Evolutionary conservation across 2,329 filamentous ascomycete genomes (phyloP).

Genomic region (Fusarium temperatum): DNA sequence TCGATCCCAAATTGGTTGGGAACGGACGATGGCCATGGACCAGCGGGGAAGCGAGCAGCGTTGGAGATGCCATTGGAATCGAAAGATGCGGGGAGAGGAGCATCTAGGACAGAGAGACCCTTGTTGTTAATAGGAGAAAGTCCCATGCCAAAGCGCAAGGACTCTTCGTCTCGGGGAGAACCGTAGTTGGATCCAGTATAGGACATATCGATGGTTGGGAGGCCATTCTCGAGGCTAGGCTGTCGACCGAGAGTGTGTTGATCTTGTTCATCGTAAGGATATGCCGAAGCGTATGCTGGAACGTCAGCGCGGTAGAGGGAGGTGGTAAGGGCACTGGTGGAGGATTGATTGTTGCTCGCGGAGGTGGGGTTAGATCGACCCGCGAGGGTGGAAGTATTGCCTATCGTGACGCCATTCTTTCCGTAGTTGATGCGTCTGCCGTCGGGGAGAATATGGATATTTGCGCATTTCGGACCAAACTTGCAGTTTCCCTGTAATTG

Average conservation of each 20-base stretch:
- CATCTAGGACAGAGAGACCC: constrained; percentile 88
- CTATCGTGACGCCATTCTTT: constrained; percentile 74
- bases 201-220: constrained; percentile 68
- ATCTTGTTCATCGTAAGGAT: constrained; percentile 52
- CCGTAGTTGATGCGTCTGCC: constrained; percentile 88
- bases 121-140: constrained; percentile 79
- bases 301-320: constrained; percentile 58
- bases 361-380: constrained; percentile 67
- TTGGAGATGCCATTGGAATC: constrained; percentile 96
- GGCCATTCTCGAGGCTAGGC: constrained; percentile 63
- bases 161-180: constrained; percentile 78
- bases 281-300: constrained; percentile 51
- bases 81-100: constrained; percentile 91
- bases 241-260: constrained; percentile 58
- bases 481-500: constrained; percentile 89
- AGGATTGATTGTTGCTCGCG: constrained; percentile 63
- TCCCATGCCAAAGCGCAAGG: constrained; percentile 70
- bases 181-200: constrained; percentile 74
- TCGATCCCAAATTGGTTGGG: constrained; percentile 92
- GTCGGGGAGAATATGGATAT: constrained; percentile 94
- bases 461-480: constrained; percentile 96
- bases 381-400: constrained; percentile 66
- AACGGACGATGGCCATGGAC: constrained; percentile 90
- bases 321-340: constrained; percentile 73
- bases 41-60: constrained; percentile 79